Conservation (phyloP, 768 basidiomycete species). For the Psilocybe cyanescens region DNA sequence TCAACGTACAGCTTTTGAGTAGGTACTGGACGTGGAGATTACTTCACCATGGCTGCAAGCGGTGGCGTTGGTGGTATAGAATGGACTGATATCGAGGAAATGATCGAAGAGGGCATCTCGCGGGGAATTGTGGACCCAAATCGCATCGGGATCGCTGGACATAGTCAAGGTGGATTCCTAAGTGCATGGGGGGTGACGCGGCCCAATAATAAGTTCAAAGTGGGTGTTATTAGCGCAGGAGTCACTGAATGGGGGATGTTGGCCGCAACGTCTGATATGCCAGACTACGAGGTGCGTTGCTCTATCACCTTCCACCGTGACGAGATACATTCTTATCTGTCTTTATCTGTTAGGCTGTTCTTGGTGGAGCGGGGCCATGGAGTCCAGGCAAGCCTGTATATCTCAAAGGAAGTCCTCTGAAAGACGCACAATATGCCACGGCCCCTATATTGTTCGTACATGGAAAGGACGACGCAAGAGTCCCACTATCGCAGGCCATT, state of each 20-base stretch:
- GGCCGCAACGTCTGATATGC: constrained; percentile 15
- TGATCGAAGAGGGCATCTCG: constrained; percentile 14
- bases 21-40: constrained; percentile 15
- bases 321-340: no score
- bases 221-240: constrained; percentile 14
- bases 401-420: constrained; percentile 14
- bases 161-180: constrained; percentile 16
- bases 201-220: constrained; percentile 14
- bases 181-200: constrained; percentile 12
- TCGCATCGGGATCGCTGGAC: constrained; percentile 15
- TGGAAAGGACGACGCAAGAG: constrained; percentile 14
- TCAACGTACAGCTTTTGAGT: not conserved
- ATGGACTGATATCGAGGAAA: constrained; percentile 12
- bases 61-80: constrained; percentile 14
- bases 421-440: constrained; percentile 13
- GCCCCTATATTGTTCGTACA: constrained; percentile 14
- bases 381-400: constrained; percentile 11
- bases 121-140: constrained; percentile 12
- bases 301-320: not conserved
- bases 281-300: constrained; percentile 10
- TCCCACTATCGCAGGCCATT: constrained; percentile 16
- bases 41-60: constrained; percentile 13
- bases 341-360: constrained; percentile 1
- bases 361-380: constrained; percentile 14
- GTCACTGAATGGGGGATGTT: constrained; percentile 15